Evolutionary conservation across 2,329 filamentous ascomycete species (phyloP), one percentile per base, ranked within the genome.

Genomic region (Aureobasidium subglaciale): DNA sequence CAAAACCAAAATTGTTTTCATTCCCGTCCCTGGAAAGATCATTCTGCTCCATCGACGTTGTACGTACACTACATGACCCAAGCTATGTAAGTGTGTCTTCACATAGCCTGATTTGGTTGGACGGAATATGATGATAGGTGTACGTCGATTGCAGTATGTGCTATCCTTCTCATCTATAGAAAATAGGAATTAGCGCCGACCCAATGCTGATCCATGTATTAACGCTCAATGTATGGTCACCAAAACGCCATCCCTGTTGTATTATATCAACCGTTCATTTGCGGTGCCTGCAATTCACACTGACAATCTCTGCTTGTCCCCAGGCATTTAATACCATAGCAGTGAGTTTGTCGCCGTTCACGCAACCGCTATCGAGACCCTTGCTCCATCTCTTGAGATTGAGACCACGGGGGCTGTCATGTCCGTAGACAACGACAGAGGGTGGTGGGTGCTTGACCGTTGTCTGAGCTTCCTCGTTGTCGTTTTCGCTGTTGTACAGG

Each of bases 331-430:
- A 81, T 2, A 96, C 77, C 57, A 96, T 70, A 1, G 88, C 91
- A 1, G 87, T 89, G 61, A 99, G 74, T 59, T 82, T 77, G 1
- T 84, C 84, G 10, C 90, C 91, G 59, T 80, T 81, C 3, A 89
- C 83, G 68, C 93, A 97, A 0, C 84, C 86, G 0, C 87, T 88
- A 70, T 97, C 93, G 43, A 97, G 75, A 0, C 93, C 93, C 65
- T 90, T 88, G 4, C 86, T 88, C 70, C 88, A 95, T 46, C 79
- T 76, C 48, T 81, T 70, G 16, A 86, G 70, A 64, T 80, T 79
- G 24, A 95, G 78, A 0, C 90, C 90, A 64, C 85, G 84, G 13
- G 53, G 38, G 20, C 89, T 82, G 67, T 96, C 89, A 67, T 97
- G 92, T 5, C 91, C 91, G 70, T 95, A 96, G 56, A 95, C 78